Base-by-base conservation (phyloP, 805 yeast species). In the Pichia paraexigua region DNA sequence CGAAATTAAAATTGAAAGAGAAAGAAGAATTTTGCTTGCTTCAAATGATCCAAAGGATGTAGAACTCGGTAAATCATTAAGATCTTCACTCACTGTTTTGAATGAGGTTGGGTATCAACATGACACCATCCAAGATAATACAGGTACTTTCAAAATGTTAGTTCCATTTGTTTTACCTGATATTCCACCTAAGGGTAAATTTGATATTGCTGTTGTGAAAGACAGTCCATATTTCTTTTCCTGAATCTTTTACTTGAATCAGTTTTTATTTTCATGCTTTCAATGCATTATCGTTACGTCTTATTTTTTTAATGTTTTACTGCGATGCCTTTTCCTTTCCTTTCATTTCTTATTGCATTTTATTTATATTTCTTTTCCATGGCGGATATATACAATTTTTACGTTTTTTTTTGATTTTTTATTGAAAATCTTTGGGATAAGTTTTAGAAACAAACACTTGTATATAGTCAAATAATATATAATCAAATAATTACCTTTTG, bases 151-250 rank as follows among this genome's bases (percentile, higher is more conserved):
- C 41, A 75, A 72, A 50, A 72, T 85, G 2, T 69, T 87, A 51
- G 82, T 80, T 10, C 96, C 95, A 7, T 72, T 89, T 59, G 69
- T 66, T 43, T 71, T 89, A 56, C 95, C 96, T 0, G 75, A 72
- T 0, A 78, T 88, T 42, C 97, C 97, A 15, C 71, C 76, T 47
- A 83, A 79, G 65, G 99, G 97, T 47, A 82, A 81, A 18, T 87
- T 92, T 60, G 95, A 92, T 62, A 95, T 92, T 39, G 69, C 71
- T 41, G 78, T 77, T 52, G 84, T 91, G 43, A 76, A 77, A 62
- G 78, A 82, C 47, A 87, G 96, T 56, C 75, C 76, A 32, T 92
- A 92, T 67, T 92, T 92, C 76, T 92, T 92, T 59, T 66, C 70
- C 9, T 69, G 53, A 53, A 41, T 25, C 22, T 41, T 42, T 43